phyloP scores from a whole-genome alignment of 2,329 filamentous ascomycete species.

The Verticillium albo-atrum region DNA sequence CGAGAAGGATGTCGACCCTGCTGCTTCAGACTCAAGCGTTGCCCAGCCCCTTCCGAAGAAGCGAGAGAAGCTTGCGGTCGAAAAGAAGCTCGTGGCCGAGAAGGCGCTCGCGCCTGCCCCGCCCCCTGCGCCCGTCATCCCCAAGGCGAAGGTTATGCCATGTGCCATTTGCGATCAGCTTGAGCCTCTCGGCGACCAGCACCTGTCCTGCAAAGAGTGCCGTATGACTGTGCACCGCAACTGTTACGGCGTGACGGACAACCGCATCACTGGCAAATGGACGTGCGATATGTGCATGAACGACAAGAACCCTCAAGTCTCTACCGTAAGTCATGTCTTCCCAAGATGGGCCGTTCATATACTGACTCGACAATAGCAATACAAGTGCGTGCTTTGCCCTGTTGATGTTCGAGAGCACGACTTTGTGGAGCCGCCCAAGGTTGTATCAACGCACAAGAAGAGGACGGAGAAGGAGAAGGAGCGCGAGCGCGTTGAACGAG shows the following conservation, averaged over 20 bases:
- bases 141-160: slow-evolving; percentile 72
- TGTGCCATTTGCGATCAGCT: slow-evolving; percentile 80
- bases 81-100: slow-evolving; percentile 48
- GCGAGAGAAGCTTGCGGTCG: slow-evolving; percentile 50
- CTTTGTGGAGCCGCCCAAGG: slow-evolving; percentile 75
- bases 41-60: slow-evolving; percentile 38
- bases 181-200: slow-evolving; percentile 66
- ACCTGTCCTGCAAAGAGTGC: slow-evolving; percentile 80
- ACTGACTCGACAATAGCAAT: slow-evolving; percentile 53
- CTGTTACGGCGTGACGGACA: slow-evolving; percentile 82
- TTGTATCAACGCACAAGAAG: slow-evolving; percentile 76
- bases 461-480: slow-evolving; percentile 83
- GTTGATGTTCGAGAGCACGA: slow-evolving; percentile 77
- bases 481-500: slow-evolving; percentile 79
- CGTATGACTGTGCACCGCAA: slow-evolving; percentile 85
- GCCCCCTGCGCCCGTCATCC: slow-evolving; percentile 67
- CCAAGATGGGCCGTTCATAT: neutral
- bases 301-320: slow-evolving; percentile 85
- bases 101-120: slow-evolving; percentile 53
- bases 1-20: slow-evolving; percentile 47
- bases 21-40: slow-evolving; percentile 37
- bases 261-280: slow-evolving; percentile 75
- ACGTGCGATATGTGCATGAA: slow-evolving; percentile 94
- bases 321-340: slow-evolving; percentile 60
- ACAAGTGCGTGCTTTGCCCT: slow-evolving; percentile 90